These are phyloP conservation scores for Daldinia caldariorum DNA, from an alignment of 495 filamentous ascomycete species.

Conservation along the genomic window DNA sequence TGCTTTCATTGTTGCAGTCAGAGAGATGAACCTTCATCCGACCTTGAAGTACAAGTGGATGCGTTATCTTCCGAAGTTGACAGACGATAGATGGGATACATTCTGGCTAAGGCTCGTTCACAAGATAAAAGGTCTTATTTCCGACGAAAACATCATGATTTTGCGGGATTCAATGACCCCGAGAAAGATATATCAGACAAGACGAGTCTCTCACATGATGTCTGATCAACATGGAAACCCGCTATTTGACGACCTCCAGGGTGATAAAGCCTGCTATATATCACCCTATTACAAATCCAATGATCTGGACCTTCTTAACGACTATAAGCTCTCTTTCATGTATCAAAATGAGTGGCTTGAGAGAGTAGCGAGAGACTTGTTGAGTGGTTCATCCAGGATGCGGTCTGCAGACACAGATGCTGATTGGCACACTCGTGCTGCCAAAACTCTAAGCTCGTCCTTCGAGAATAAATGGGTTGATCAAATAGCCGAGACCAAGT, in stretches of 20 bases:
- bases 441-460: slow-evolving; percentile 9
- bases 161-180: background rate
- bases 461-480: slow-evolving; percentile 7
- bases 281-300: slow-evolving; percentile 10
- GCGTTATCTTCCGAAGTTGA: slow-evolving; percentile 42
- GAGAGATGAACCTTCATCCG: slow-evolving; percentile 42
- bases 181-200: background rate
- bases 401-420: slow-evolving; percentile 14
- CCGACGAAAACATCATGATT: background rate
- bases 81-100: slow-evolving; percentile 22
- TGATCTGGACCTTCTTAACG: slow-evolving; percentile 15
- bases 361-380: slow-evolving; percentile 12
- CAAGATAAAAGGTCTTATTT: slow-evolving; percentile 30
- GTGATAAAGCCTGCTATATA: slow-evolving; percentile 19
- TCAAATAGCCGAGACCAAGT: slow-evolving; percentile 3
- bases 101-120: slow-evolving; percentile 35
- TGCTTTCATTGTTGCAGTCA: slow-evolving; percentile 44
- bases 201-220: background rate
- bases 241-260: slow-evolving; percentile 35
- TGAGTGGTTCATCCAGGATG: slow-evolving; percentile 23
- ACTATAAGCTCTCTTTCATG: slow-evolving; percentile 10
- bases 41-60: slow-evolving; percentile 47
- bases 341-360: background rate
- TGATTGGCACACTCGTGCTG: slow-evolving; percentile 41
- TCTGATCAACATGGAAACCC: slow-evolving; percentile 30